Evolutionary conservation across 257 asterid genomes (phyloP).

Genomic region (Thymus quinquecostatus): DNA sequence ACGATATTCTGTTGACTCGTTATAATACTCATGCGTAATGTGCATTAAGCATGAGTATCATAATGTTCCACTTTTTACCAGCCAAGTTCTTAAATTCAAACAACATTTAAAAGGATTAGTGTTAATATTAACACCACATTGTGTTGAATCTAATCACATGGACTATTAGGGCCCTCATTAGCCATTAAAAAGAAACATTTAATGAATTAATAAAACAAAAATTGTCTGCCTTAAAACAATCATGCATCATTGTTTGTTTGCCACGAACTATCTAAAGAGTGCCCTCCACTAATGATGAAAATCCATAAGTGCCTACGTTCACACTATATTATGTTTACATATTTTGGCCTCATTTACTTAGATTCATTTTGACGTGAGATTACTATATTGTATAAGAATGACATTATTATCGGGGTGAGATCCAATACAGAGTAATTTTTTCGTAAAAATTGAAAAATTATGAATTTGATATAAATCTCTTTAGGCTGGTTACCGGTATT

Average conservation of each 20-base stretch:
- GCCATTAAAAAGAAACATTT: not conserved
- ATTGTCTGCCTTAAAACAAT: constrained; percentile 3
- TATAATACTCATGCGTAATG: no score
- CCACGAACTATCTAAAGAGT: constrained; percentile 16
- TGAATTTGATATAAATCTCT: no score
- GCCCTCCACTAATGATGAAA: constrained; percentile 3
- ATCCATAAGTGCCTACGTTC: constrained; percentile 18
- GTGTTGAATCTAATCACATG: constrained; percentile 5
- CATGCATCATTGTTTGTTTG: constrained; percentile 25
- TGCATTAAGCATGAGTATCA: no score
- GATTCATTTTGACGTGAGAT: not conserved
- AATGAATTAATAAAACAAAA: not conserved
- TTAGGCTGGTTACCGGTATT: no score
- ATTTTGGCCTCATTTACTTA: constrained; percentile 13
- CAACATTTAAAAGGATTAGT: not conserved
- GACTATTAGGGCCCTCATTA: not conserved
- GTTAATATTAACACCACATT: not conserved
- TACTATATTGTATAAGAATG: no score
- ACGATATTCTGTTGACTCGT: no score
- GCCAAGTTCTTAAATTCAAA: not conserved
- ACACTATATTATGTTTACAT: constrained; percentile 16
- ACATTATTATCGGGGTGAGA: no score
- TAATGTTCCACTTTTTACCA: not conserved
- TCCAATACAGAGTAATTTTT: no score
- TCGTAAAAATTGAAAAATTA: no score